Base-by-base conservation (phyloP, 208 protist species). In the Leishmania guyanensis region DNA sequence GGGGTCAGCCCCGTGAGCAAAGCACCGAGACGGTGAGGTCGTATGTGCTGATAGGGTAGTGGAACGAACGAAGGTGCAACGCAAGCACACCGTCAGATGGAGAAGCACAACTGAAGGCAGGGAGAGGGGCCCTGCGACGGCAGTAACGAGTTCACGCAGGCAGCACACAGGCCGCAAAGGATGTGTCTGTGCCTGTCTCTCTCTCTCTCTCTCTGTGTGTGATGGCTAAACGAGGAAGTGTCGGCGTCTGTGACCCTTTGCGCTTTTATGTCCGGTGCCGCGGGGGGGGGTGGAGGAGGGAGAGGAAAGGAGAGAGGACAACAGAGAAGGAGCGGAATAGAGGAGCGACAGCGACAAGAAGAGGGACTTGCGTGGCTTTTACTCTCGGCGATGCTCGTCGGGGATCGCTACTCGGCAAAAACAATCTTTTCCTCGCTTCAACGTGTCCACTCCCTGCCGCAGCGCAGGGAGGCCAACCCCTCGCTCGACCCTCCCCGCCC, bases 261-360 rank as follows among this genome's bases (percentile, higher is more conserved):
- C 26, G 26, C 43, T 46, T 46, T 46, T 46, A 46, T 46, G 43
- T 0, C 43, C 56, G 56, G n/a, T 29, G 26, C 6, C 56, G 26
- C 43, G 22, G 56, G 26, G 26, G 22, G 58, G 0, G 62, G 75
- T 54, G 66, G 83, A 80, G 74, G 43, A 81, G 78, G 62, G 22
- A 82, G 62, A 22, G 39, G 66, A 17, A 81, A 66, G 75, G 22
- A 71, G 5, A 79, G 46, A 29, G 68, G 48, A 14, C 33, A 16
- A 73, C 29, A 5, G 10, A 66, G 12, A 12, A 20, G 39, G 5
- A 20, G 43, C 26, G 36, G 54, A 58, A 36, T 64, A 1, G n/a
- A 43, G 22, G 26, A 72, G 65, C 56, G 69, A 75, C 50, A 29
- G 26, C 51, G 14, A 48, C 53, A 39, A 33, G 39, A 48, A 69